Percentiles rank a stretch among this genome's conserved stretches.
These are phyloP conservation scores for Botrytis deweyae DNA, from an alignment of 2,329 filamentous ascomycete genomes.

Conservation along the genomic window DNA sequence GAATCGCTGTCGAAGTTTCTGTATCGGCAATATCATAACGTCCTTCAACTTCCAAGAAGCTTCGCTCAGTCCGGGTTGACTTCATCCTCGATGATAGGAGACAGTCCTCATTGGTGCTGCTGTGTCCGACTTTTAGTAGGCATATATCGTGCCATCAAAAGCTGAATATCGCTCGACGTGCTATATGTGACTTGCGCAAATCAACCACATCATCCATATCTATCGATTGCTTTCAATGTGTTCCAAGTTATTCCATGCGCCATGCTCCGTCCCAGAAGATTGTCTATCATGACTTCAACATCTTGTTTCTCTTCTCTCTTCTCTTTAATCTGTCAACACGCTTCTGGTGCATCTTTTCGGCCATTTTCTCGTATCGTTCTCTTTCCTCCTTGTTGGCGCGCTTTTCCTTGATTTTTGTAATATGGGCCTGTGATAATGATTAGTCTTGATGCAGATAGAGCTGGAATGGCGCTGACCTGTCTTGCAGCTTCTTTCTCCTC, in stretches of 20 bases:
- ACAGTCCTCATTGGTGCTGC: neutral
- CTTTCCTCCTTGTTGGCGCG: constrained; percentile 88
- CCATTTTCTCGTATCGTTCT: constrained; percentile 89
- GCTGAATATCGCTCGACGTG: neutral
- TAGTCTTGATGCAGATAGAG: neutral
- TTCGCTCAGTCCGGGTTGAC: neutral
- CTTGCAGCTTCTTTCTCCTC: constrained; percentile 90
- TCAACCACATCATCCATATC: neutral
- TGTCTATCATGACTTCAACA: constrained; percentile 60
- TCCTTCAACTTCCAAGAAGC: neutral
- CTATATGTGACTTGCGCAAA: constrained; percentile 1
- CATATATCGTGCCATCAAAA: neutral
- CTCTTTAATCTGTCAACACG: constrained; percentile 89
- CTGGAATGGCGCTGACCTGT: constrained; percentile 56
- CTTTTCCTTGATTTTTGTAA: constrained; percentile 80
- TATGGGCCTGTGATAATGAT: constrained; percentile 57
- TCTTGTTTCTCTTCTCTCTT: constrained; percentile 94
- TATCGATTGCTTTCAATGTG: neutral
- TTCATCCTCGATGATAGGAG: neutral
- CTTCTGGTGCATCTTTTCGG: constrained; percentile 97
- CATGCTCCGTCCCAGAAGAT: constrained; percentile 13
- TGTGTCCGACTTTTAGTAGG: neutral
- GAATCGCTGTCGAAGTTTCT: neutral
- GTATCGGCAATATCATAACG: neutral
- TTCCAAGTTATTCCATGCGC: constrained; percentile 13